phyloP scores from a whole-genome alignment of 192 early-diverging fungal genomes.

The Coemansia guatemalensis region DNA sequence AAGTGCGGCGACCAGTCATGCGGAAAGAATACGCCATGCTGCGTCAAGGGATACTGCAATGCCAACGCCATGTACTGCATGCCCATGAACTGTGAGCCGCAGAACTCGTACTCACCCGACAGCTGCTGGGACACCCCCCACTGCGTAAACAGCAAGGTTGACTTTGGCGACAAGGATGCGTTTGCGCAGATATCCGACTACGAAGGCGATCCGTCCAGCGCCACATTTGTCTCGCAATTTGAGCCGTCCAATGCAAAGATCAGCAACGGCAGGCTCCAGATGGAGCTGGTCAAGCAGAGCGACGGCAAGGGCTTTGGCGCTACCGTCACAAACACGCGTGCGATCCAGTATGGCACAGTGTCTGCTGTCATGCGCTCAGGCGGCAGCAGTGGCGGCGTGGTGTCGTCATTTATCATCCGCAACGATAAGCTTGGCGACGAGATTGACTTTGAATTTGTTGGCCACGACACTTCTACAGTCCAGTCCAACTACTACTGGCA shows the following conservation, averaged over 20 bases:
- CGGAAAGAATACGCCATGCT: conserved; percentile 44
- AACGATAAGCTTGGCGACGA: conserved; percentile 59
- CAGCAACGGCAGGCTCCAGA: conserved; percentile 36
- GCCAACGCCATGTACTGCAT: conserved; percentile 47
- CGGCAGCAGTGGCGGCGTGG: conserved; percentile 54
- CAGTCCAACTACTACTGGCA: conserved; percentile 69
- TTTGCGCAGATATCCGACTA: conserved; percentile 25
- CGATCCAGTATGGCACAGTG: conserved; percentile 61
- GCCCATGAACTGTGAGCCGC: conserved; percentile 38
- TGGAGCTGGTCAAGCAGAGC: conserved; percentile 39
- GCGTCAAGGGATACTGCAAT: conserved; percentile 51
- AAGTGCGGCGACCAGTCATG: conserved; percentile 35
- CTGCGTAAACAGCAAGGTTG: conserved; percentile 31
- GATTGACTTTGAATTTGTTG: conserved; percentile 71
- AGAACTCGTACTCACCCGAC: conserved; percentile 40
- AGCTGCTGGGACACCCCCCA: conserved; percentile 50
- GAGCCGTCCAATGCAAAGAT: conserved; percentile 42
- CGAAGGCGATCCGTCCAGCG: conserved; percentile 31
- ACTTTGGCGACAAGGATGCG: conserved; percentile 35
- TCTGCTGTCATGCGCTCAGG: conserved; percentile 64
- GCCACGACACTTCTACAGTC: conserved; percentile 52
- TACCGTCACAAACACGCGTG: conserved; percentile 43
- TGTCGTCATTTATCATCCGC: conserved; percentile 60
- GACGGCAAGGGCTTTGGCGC: conserved; percentile 58
- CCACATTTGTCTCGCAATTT: conserved; percentile 49